Base-by-base conservation (phyloP, 768 basidiomycete species). In the Tulasnella sp. region DNA sequence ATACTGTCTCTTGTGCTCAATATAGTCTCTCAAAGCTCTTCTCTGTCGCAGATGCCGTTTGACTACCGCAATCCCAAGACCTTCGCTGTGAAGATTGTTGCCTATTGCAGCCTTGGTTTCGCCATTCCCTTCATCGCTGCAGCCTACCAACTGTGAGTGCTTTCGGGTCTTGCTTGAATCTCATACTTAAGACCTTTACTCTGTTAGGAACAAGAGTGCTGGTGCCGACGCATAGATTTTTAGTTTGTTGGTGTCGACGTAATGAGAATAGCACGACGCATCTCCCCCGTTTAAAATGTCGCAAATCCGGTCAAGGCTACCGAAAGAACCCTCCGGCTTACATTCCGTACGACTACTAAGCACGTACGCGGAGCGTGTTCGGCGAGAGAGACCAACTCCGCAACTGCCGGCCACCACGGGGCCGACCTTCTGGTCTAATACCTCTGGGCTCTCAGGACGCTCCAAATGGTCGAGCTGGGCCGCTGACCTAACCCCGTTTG, bases 81-180 rank as follows among this genome's bases (percentile, higher is more conserved):
- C 25, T 79, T 79, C 67, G 78, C 74, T 19, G 39, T 78, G 31
- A 79, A 79, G 75, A 14, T 78, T 22, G 77, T 77, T 15, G 67
- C 76, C 34, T 78, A 40, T 77, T 45, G 38, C 39, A 42, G 40
- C 19, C 39, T 67, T 70, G 77, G 78, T 31, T 79, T 79, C 67
- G 72, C 77, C 74, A 78, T 79, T 67, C 78, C 78, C 38, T 77
- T 79, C 78, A 67, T 79, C 42, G 78, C 78, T 39, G 72, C 77
- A 29, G 64, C 8, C 19, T 79, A 79, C 40, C 78, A 79, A 40
- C 25, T 79, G 78, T 76, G 49, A 31, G 78, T 79, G 34, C 36
- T 11, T 70, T 37, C 12, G 58, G 7, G 14, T 3, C 11, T 64
- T 8, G 11, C 11, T 15, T 64, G 58, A 22, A 64, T 64, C 45